phyloP scores from a whole-genome alignment of 495 filamentous ascomycete species.

The Hypomontagnella monticulosa region DNA sequence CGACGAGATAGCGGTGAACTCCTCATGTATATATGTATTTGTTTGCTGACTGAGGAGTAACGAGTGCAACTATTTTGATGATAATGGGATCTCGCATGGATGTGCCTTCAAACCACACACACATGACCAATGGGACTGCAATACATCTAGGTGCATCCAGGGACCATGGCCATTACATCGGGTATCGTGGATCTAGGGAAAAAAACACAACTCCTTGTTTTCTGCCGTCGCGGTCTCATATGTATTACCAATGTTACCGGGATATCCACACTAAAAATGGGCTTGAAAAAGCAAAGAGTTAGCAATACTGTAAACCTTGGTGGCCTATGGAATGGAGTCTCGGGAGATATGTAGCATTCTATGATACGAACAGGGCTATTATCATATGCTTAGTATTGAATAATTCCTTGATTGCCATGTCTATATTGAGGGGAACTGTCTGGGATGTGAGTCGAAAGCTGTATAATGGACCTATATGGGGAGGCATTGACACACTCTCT shows the following conservation, averaged over 20 bases:
- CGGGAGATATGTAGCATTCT: no score
- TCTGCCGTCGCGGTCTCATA: no score
- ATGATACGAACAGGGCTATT: no score
- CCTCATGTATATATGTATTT: conserved; percentile 1
- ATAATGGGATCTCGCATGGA: conserved; percentile 9
- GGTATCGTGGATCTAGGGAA: neutral
- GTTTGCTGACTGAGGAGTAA: conserved; percentile 4
- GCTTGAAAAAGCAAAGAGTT: neutral
- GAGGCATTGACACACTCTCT: no score
- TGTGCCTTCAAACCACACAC: neutral
- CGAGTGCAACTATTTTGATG: neutral
- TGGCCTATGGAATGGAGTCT: neutral
- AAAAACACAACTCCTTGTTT: neutral
- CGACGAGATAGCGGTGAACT: neutral
- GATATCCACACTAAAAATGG: neutral
- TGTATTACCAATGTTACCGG: no score
- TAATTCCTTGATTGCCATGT: no score
- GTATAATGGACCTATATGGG: no score
- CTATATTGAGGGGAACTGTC: no score
- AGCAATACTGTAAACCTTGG: neutral
- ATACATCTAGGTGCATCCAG: neutral
- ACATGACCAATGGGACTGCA: neutral
- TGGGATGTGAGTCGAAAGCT: no score
- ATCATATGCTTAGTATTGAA: no score
- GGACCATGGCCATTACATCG: neutral